These are phyloP conservation scores for Suillus luteus DNA, from an alignment of 768 basidiomycete species.

Conservation along the genomic window DNA sequence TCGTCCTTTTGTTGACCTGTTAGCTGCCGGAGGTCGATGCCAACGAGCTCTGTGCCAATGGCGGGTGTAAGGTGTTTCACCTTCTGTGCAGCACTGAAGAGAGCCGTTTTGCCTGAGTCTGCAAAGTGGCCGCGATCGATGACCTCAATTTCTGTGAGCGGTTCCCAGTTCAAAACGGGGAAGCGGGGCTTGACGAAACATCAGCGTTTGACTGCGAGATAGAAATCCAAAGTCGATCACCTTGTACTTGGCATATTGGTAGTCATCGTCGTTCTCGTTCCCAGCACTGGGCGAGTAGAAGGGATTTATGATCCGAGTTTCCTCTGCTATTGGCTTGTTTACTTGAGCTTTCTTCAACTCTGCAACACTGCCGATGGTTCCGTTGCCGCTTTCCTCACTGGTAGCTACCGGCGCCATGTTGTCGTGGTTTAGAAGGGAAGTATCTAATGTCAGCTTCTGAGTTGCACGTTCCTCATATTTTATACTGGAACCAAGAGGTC, in stretches of 20 bases:
- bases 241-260: slow-evolving; percentile 61
- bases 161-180: slow-evolving; percentile 65
- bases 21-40: slow-evolving; percentile 73
- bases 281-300: slow-evolving; percentile 66
- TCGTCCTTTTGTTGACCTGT: slow-evolving; percentile 75
- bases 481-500: slow-evolving; percentile 17
- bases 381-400: slow-evolving; percentile 31
- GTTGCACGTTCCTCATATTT: slow-evolving; percentile 12
- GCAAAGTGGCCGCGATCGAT: slow-evolving; percentile 69
- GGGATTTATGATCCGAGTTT: slow-evolving; percentile 49
- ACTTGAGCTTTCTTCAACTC: slow-evolving; percentile 28
- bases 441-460: neutral
- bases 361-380: slow-evolving; percentile 22
- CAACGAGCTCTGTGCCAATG: slow-evolving; percentile 75
- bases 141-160: slow-evolving; percentile 57
- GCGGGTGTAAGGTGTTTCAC: slow-evolving; percentile 68
- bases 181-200: slow-evolving; percentile 53
- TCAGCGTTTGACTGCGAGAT: slow-evolving; percentile 6
- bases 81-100: slow-evolving; percentile 65
- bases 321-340: slow-evolving; percentile 7
- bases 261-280: slow-evolving; percentile 51
- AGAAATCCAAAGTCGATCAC: slow-evolving; percentile 33
- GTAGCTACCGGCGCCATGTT: slow-evolving; percentile 56
- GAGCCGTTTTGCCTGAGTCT: slow-evolving; percentile 65
- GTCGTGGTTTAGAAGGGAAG: neutral